Percentiles rank a stretch among this genome's conserved stretches.
phyloP scores from a whole-genome alignment of 1,284 basidiomycete genomes.

The Papiliotrema laurentii region DNA sequence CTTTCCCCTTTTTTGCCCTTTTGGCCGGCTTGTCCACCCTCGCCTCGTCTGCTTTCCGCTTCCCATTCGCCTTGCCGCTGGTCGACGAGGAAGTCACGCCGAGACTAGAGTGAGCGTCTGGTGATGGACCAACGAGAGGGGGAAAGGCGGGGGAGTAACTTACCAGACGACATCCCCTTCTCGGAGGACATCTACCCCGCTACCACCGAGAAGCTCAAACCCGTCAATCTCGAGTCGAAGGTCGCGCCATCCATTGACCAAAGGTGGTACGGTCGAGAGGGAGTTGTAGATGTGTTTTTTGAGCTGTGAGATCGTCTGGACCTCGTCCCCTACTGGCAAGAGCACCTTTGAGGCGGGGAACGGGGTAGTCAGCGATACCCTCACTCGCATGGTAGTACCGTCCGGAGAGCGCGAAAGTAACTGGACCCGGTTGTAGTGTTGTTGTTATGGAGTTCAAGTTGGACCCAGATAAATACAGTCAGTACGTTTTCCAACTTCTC shows the following conservation, averaged over 20 bases:
- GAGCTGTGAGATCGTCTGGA: conserved; percentile 24
- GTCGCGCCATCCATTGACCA: conserved; percentile 13
- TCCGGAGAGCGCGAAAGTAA: no score
- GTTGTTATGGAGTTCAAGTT: no score
- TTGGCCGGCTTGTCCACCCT: background rate
- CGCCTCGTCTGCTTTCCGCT: background rate
- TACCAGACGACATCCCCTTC: conserved; percentile 40
- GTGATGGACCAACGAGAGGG: no score
- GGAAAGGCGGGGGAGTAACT: conserved; percentile 13
- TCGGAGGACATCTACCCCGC: conserved; percentile 29
- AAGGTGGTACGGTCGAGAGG: conserved; percentile 15
- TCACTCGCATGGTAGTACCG: conserved; percentile 35
- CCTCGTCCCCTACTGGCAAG: conserved; percentile 17
- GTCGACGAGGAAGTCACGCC: conserved; percentile 12
- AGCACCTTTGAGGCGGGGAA: conserved; percentile 31
- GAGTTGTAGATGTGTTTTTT: conserved; percentile 24
- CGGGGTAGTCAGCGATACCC: conserved; percentile 28
- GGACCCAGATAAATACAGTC: no score
- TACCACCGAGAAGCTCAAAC: conserved; percentile 43
- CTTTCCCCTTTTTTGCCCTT: background rate
- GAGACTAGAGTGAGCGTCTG: conserved; percentile 15
- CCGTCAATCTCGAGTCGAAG: conserved; percentile 45
- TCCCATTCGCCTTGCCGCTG: background rate
- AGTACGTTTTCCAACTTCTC: no score
- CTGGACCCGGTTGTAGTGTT: no score